Evolutionary conservation across 148 eudicot genomes (phyloP).

Genomic region (Arctostaphylos glauca): DNA sequence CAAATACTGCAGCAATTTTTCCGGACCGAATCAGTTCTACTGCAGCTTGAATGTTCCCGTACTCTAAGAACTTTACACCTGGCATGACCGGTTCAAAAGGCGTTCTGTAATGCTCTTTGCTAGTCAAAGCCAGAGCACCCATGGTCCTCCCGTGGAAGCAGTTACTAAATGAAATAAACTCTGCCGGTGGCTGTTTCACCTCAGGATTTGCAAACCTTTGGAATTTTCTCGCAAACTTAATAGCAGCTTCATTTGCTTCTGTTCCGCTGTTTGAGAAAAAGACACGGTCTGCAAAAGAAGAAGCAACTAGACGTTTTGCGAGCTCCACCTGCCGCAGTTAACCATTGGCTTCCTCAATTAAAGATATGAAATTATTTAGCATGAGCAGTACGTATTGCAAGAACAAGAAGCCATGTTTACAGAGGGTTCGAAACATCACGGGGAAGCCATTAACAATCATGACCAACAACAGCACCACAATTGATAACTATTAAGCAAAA

Average conservation of each 20-base stretch:
- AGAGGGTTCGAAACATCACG: neutral
- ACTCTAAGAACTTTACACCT: conserved; percentile 77
- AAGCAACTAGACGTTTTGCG: conserved; percentile 65
- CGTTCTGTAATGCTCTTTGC: conserved; percentile 80
- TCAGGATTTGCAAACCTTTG: conserved; percentile 55
- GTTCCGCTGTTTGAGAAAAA: conserved; percentile 90
- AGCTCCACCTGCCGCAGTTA: conserved; percentile 68
- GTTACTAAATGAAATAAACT: conserved; percentile 73
- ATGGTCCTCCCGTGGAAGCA: conserved; percentile 95
- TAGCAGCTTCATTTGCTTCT: conserved; percentile 97
- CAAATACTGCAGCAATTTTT: conserved; percentile 84
- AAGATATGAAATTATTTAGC: neutral
- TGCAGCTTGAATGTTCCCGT: conserved; percentile 69
- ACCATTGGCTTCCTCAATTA: conserved; percentile 14
- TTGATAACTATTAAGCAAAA: neutral
- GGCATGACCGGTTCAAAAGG: conserved; percentile 96
- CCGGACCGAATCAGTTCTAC: conserved; percentile 59
- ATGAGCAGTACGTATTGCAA: neutral
- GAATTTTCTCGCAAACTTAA: conserved; percentile 85
- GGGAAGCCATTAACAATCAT: neutral
- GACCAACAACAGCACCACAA: neutral
- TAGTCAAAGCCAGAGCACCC: conserved; percentile 87
- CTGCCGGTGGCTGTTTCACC: conserved; percentile 43
- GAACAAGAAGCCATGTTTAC: neutral
- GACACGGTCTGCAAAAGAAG: conserved; percentile 91